Base-by-base conservation (phyloP, 2,329 filamentous ascomycete species). In the Ophiosphaerella narmari region DNA sequence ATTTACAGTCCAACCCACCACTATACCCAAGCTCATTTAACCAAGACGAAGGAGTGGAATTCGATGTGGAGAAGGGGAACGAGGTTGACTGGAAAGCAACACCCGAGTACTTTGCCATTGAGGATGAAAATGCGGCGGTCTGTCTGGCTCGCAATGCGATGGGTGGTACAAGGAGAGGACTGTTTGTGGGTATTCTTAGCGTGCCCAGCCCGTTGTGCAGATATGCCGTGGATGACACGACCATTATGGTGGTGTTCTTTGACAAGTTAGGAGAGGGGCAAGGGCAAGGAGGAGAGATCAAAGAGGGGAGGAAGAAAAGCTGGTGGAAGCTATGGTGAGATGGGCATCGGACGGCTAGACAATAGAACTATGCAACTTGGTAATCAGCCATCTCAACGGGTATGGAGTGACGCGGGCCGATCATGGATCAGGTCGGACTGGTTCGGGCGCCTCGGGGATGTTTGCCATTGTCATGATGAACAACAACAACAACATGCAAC, bases 161-260 rank as follows among this genome's bases (percentile, higher is more conserved):
- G 37, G 81, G 81, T 7, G 81, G 81, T 0, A 77, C 72, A 13
- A 55, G 76, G 26, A 58, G 72, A 31, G 65, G 68, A 1, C 54
- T 80, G 29, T 74, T 79, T 11, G 58, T 69, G 4, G 74, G 73
- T 0, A 50, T 77, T 2, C 56, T 78, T 54, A 72, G 59, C 18
- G 57, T 74, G 3, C 52, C 62, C 21, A 53, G 50, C 7, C 65
- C 70, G 35, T 65, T 74, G 14, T 67, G 65, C 7, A 55, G 79
- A 39, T 64, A 71, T 52, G 70, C 77, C 13, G 67, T 79, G 8
- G 80, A 82, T 56, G 80, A 82, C 60, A 78, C 78, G 7, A 81
- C 79, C 1, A 73, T 82, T 7, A 75, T 82, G 60, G 80, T 82
- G 2, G 74, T 80, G 23, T 77, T 84, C 72, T 85, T 85, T 59